Evolutionary conservation across 225 moss, liverwort and hornwort genomes (phyloP), one percentile per base, ranked within the genome.

Genomic region (Polytrichum formosum): DNA sequence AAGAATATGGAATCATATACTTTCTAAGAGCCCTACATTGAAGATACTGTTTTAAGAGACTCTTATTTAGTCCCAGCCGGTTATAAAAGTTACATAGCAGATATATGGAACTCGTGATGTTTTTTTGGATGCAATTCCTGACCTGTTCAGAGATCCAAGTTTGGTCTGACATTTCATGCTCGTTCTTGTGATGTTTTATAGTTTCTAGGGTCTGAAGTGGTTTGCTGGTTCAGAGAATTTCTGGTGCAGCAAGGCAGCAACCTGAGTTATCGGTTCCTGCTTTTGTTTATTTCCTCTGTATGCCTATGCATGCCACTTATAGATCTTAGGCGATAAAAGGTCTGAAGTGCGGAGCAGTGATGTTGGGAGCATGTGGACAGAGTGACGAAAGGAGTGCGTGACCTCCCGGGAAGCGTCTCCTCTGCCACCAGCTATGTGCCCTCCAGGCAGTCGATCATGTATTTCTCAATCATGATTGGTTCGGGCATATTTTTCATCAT

Each of bases 401-500:
- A 94, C 69, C 78, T 98, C 65, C 98, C 98, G 7, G 87, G 88
- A 70, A 94, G 78, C 75, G 98, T 98, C 31, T 88, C 91, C 20
- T 86, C 80, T 26, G 96, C 93, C 29, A 74, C 87, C 70, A 90
- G 91, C 37, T 87, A 61, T 74, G 86, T 98, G 66, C 98, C 98
- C 53, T 98, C 98, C 20, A 83, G 83, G 70, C 84, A 88, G 33
- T 83, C 89, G 28, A 84, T 98, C 64, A 87, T 82, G 80, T 80
- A 90, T 27, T 98, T 94, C 64, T 88, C 94, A 29, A 66, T 94
- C 61, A 84, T 98, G 91, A 58, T 93, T 70, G 87, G 84, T 18
- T 88, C 87, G 21, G 98, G 98, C 69, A 85, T 98, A 23, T 98
- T 98, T 82, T 98, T 98, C 74, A 82, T 90, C 29, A 90, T 94